Evolutionary conservation across 1,284 basidiomycete species (phyloP).

Genomic region (Puccinia polysora): DNA sequence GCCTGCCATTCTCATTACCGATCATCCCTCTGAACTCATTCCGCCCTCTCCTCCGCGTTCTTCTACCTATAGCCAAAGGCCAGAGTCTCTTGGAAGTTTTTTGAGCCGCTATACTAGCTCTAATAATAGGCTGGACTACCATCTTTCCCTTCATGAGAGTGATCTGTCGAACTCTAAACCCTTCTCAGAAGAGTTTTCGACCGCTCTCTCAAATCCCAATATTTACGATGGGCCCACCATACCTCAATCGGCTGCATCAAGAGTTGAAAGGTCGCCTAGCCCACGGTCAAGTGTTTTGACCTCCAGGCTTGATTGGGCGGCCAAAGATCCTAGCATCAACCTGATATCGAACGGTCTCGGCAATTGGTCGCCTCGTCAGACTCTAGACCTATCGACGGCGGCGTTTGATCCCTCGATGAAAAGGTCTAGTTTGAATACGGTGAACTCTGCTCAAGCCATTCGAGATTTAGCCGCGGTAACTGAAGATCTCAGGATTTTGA

Average conservation of each 20-base stretch:
- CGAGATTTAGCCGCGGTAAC: constrained; percentile 40
- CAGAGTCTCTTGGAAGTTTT: constrained; percentile 26
- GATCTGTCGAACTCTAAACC: background rate
- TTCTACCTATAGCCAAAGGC: background rate
- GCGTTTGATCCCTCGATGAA: constrained; percentile 10
- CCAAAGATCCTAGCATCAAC: constrained; percentile 26
- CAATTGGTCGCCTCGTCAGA: constrained; percentile 10
- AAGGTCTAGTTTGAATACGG: constrained; percentile 25
- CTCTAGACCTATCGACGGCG: constrained; percentile 1
- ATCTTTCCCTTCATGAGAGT: background rate
- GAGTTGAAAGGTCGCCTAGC: background rate
- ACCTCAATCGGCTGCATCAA: background rate
- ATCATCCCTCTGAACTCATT: constrained; percentile 43
- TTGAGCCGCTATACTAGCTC: constrained; percentile 24
- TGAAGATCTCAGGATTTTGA: constrained; percentile 37
- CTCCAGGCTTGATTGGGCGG: constrained; percentile 2
- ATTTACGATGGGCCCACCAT: background rate
- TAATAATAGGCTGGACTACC: background rate
- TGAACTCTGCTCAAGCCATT: constrained; percentile 36
- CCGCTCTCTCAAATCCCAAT: background rate
- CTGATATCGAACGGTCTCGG: constrained; percentile 25
- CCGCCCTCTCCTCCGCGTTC: constrained; percentile 38
- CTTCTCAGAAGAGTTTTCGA: background rate
- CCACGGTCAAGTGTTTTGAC: background rate
- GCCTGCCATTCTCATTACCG: constrained; percentile 39